A percentile compares a stretch with the other conserved stretches of the same genome.
Conservation (phyloP, 257 asterid species). For the Verbena officinalis region DNA sequence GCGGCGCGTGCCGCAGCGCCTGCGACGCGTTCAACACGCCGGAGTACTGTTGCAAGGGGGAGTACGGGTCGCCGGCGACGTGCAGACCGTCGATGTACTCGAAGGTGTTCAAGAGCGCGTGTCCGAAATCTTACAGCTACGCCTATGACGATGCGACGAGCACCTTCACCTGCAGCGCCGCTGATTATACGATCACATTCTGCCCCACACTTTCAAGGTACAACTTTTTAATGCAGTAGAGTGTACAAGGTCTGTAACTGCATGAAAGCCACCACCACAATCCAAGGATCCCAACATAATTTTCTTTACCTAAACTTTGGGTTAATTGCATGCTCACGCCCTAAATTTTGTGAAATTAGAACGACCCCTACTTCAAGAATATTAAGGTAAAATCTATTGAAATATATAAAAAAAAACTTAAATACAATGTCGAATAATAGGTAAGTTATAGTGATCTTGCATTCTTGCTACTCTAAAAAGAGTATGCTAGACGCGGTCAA, state of each 20-base stretch:
- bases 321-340: too few relatives aligned
- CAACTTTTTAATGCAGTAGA: conserved; percentile 11
- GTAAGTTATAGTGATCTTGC: too few relatives aligned
- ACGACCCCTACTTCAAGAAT: too few relatives aligned
- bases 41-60: conserved; percentile 71
- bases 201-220: conserved; percentile 54
- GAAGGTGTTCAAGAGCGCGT: conserved; percentile 65
- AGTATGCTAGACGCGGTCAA: too few relatives aligned
- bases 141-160: conserved; percentile 77
- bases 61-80: conserved; percentile 59
- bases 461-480: too few relatives aligned
- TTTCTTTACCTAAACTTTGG: too few relatives aligned
- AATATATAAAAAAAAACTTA: too few relatives aligned
- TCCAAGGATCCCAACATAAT: too few relatives aligned
- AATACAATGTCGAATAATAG: too few relatives aligned
- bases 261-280: not conserved
- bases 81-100: conserved; percentile 71
- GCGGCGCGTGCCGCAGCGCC: conserved; percentile 78
- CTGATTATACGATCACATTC: conserved; percentile 71
- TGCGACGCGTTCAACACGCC: conserved; percentile 68
- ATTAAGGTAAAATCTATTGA: too few relatives aligned
- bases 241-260: not conserved
- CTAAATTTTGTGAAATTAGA: too few relatives aligned
- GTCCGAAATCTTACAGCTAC: conserved; percentile 76
- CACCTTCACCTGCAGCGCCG: conserved; percentile 70